phyloP scores from a whole-genome alignment of 2,329 filamentous ascomycete species.

The Cladosporium velox region DNA sequence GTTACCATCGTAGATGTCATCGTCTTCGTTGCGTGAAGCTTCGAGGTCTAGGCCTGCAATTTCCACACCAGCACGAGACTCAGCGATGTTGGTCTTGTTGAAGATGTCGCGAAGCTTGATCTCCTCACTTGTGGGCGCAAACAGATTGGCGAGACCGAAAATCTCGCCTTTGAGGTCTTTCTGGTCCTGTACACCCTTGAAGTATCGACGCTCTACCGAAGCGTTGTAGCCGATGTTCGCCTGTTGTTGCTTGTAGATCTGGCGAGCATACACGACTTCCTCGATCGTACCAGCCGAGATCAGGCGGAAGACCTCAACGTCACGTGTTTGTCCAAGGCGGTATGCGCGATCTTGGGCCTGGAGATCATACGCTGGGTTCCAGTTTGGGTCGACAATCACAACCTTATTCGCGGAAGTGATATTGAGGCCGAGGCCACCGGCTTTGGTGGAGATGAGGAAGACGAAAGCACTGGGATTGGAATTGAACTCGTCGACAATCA shows the following conservation, averaged over 20 bases:
- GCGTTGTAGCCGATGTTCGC: constrained; percentile 97
- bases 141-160: constrained; percentile 85
- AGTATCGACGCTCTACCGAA: constrained; percentile 88
- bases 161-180: constrained; percentile 85
- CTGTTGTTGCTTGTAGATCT: constrained; percentile 99
- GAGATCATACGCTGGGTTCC: constrained; percentile 93
- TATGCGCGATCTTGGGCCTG: constrained; percentile 97
- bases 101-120: constrained; percentile 91
- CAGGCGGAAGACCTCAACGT: constrained; percentile 93
- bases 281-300: constrained; percentile 91
- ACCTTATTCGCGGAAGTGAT: constrained; percentile 98
- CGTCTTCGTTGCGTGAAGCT: constrained; percentile 58
- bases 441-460: constrained; percentile 91
- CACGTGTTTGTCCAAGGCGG: constrained; percentile 86
- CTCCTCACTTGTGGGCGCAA: constrained; percentile 76
- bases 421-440: constrained; percentile 90
- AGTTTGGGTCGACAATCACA: constrained; percentile 94
- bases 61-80: constrained; percentile 80
- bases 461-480: constrained; percentile 84
- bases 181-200: constrained; percentile 88
- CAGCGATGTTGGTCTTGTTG: constrained; percentile 96
- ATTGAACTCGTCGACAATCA: constrained; percentile 88
- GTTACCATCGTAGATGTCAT: constrained; percentile 40
- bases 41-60: constrained; percentile 80
- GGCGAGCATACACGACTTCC: constrained; percentile 93